These are phyloP conservation scores for Colletotrichum orbiculare DNA, from an alignment of 2,329 filamentous ascomycete species.

Conservation along the genomic window DNA sequence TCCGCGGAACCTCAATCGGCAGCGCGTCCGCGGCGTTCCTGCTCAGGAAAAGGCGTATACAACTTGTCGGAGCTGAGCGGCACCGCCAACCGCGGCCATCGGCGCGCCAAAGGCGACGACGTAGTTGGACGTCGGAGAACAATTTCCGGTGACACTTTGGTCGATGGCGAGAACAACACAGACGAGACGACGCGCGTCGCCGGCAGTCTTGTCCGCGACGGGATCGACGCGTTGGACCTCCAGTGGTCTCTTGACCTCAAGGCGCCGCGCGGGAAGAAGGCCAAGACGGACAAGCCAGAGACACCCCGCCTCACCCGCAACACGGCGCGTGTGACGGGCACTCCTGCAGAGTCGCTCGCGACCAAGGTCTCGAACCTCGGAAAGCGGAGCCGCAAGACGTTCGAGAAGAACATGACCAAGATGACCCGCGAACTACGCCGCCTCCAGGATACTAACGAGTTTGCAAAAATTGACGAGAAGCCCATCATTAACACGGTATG, in stretches of 20 bases:
- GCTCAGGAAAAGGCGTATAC: constrained; percentile 70
- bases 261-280: constrained; percentile 47
- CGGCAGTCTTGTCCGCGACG: constrained; percentile 47
- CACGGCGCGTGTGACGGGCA: constrained; percentile 57
- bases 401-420: constrained; percentile 59
- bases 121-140: constrained; percentile 58
- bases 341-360: constrained; percentile 55
- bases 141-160: constrained; percentile 54
- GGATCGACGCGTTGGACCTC: constrained; percentile 60
- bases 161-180: constrained; percentile 40
- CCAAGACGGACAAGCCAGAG: constrained; percentile 47
- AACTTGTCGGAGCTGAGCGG: constrained; percentile 73
- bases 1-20: constrained; percentile 43
- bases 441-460: constrained; percentile 73
- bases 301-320: constrained; percentile 51
- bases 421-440: constrained; percentile 68
- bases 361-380: constrained; percentile 64
- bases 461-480: constrained; percentile 66
- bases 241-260: constrained; percentile 54
- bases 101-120: constrained; percentile 62
- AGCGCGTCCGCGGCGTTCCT: constrained; percentile 64
- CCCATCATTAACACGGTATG: constrained; percentile 70
- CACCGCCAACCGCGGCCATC: constrained; percentile 69
- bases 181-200: constrained; percentile 33
- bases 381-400: constrained; percentile 69